Evolutionary conservation across 2,329 filamentous ascomycete genomes (phyloP), one percentile per base, ranked within the genome.

Genomic region (Aspergillus latus): DNA sequence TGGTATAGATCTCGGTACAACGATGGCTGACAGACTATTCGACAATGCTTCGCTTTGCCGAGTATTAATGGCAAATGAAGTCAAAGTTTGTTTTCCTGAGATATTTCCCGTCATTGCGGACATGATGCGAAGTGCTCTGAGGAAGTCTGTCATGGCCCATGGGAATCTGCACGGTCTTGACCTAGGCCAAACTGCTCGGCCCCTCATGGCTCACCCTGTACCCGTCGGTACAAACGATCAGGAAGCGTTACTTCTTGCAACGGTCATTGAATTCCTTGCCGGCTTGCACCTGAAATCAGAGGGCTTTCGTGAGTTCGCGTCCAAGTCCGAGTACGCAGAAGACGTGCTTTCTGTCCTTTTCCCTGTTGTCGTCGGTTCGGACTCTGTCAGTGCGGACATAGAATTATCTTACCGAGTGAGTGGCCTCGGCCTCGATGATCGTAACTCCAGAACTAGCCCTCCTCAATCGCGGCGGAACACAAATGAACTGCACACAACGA

Each of bases 361-460:
- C 68, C 92, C 94, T 1, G 85, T 94, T 15, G 83, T 97, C 49
- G 92, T 96, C 28, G 93, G 90, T 64, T 87, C 90, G 10, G 91
- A 97, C 72, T 82, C 87, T 21, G 87, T 97, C 39, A 88, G 84
- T 53, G 87, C 94, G 0, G 89, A 94, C 65, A 89, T 87, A 0
- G 94, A 99, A 71, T 76, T 97, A n/a, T 86, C 91, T 64, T 92
- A 91, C 13, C 84, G 88, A 64, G 88, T 92, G 62, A 89, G 89
- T 9, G 84, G 85, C 1, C 81, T 96, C 56, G 93, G 86, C 0
- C 96, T 96, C 63, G 90, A 94, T 63, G 91, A 91, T 1, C 86
- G 87, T 44, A 90, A 93, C 72, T 88, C 96, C 1, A 21, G 21
- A 21, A 88, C 92, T 26, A 89, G 95, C 59, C 85, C 89, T 11